Percentiles rank a stretch among this genome's conserved stretches.
Conservation (phyloP, 2,329 filamentous ascomycete genomes). For the Colletotrichum shisoi region DNA sequence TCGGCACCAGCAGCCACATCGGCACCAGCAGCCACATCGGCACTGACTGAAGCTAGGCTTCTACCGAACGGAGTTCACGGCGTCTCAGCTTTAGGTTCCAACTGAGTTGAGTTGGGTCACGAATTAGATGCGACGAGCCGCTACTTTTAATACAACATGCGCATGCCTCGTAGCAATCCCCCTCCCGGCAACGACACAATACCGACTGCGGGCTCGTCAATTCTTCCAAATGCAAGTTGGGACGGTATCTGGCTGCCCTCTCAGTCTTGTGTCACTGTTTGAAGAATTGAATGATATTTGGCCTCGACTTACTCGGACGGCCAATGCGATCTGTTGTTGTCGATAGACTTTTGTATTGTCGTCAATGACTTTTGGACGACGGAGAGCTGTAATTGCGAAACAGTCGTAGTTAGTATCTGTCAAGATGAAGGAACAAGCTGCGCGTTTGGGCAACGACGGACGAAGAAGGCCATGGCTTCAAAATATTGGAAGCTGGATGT, state of each 20-base stretch:
- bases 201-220: neutral
- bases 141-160: slow-evolving; percentile 33
- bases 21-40: neutral
- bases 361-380: neutral
- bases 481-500: slow-evolving; percentile 1
- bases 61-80: slow-evolving; percentile 35
- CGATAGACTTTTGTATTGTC: neutral
- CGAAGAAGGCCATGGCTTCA: neutral
- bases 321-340: neutral
- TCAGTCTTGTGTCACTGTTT: slow-evolving; percentile 5
- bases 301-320: neutral
- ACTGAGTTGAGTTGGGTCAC: slow-evolving; percentile 26
- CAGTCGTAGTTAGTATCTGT: slow-evolving; percentile 8
- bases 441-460: slow-evolving; percentile 23
- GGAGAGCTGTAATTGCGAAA: slow-evolving; percentile 15
- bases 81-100: slow-evolving; percentile 27
- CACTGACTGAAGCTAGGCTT: slow-evolving; percentile 15
- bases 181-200: slow-evolving; percentile 9
- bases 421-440: slow-evolving; percentile 1
- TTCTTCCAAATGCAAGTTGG: neutral
- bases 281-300: slow-evolving; percentile 6
- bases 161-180: slow-evolving; percentile 14
- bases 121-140: slow-evolving; percentile 33
- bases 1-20: slow-evolving; percentile 2
- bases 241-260: slow-evolving; percentile 9